Evolutionary conservation across 1,284 basidiomycete genomes (phyloP).

Genomic region (Fomes fomentarius): DNA sequence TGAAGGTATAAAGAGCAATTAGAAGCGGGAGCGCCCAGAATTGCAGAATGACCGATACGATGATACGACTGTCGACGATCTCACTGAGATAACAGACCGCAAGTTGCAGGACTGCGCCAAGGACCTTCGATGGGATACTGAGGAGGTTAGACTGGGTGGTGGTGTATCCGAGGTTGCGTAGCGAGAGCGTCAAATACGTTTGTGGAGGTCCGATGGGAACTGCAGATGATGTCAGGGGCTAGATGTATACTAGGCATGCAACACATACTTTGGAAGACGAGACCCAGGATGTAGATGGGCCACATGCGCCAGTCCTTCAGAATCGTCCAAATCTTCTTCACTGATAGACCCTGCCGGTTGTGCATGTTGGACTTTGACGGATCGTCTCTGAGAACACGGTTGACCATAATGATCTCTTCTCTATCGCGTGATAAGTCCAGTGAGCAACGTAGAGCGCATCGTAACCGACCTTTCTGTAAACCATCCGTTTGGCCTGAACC

Average conservation of each 20-base stretch:
- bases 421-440: constrained; percentile 17
- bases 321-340: constrained; percentile 56
- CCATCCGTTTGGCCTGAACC: constrained; percentile 74
- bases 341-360: constrained; percentile 69
- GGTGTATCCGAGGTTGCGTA: constrained; percentile 62
- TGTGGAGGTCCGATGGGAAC: constrained; percentile 54
- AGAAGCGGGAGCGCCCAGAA: constrained; percentile 66
- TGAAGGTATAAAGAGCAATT: constrained; percentile 58
- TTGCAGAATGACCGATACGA: constrained; percentile 56
- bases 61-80: constrained; percentile 55
- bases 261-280: constrained; percentile 38
- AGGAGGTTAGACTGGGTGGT: constrained; percentile 66
- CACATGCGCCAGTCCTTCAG: constrained; percentile 70
- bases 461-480: constrained; percentile 50
- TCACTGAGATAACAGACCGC: constrained; percentile 57
- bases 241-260: too few species aligned
- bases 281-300: constrained; percentile 66
- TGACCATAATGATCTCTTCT: constrained; percentile 47
- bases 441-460: background rate
- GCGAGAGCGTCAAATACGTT: constrained; percentile 64
- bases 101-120: constrained; percentile 43
- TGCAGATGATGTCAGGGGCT: too few species aligned
- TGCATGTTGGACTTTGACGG: constrained; percentile 79
- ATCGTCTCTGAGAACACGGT: constrained; percentile 69
- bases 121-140: constrained; percentile 52